Evolutionary conservation across 805 yeast species (phyloP).

Genomic region (Cyberlindnera petersonii): DNA sequence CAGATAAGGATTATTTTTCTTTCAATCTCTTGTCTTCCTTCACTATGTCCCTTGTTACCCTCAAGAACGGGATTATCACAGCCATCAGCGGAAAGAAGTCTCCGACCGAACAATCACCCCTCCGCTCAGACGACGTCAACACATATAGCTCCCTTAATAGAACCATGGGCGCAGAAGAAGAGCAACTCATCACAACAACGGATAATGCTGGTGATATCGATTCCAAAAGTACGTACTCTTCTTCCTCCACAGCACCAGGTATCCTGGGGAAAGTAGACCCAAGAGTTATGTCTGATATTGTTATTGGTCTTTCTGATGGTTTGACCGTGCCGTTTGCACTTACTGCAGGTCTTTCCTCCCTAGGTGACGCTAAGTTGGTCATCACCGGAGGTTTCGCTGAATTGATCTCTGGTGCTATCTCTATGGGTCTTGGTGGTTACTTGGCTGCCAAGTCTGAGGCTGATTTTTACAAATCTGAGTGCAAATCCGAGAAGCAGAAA

Average conservation of each 20-base stretch:
- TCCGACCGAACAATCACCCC: not conserved
- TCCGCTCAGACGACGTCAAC: conserved; percentile 13
- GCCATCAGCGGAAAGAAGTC: conserved; percentile 13
- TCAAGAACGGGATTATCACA: conserved; percentile 25
- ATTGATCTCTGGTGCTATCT: conserved; percentile 92
- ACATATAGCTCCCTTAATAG: conserved; percentile 18
- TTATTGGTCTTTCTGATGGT: conserved; percentile 93
- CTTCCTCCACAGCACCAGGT: conserved; percentile 16
- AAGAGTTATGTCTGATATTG: conserved; percentile 87
- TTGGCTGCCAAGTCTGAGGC: conserved; percentile 89
- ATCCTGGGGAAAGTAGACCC: conserved; percentile 68
- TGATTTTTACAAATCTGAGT: conserved; percentile 70
- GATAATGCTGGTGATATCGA: conserved; percentile 1
- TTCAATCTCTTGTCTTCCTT: not conserved
- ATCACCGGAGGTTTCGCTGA: conserved; percentile 98
- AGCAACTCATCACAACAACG: not conserved
- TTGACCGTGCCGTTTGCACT: conserved; percentile 98
- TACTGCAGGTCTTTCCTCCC: conserved; percentile 90
- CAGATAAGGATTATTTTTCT: conserved; percentile 1
- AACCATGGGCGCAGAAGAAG: conserved; percentile 12
- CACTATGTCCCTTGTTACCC: conserved; percentile 25
- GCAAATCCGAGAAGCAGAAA: conserved; percentile 62
- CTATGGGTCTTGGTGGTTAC: conserved; percentile 97
- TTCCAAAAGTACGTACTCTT: conserved; percentile 11
- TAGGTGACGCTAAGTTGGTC: conserved; percentile 86